Evolutionary conservation across 768 basidiomycete species (phyloP).

Genomic region (Auricularia auricula-judae): DNA sequence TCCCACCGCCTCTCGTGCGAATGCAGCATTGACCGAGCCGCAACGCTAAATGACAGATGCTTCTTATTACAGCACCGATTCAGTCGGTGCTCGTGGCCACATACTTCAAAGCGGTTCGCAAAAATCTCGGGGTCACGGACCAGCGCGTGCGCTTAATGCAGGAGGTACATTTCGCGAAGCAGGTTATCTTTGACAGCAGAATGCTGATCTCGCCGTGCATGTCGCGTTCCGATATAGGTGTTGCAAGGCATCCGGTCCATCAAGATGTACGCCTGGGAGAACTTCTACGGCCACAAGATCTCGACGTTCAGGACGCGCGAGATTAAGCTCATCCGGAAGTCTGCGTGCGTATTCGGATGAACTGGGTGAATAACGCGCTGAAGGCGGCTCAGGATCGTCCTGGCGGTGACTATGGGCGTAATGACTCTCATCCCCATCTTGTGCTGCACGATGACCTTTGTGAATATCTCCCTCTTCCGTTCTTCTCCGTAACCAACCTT

Average conservation of each 20-base stretch:
- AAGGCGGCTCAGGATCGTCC: conserved; percentile 14
- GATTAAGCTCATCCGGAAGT: conserved; percentile 11
- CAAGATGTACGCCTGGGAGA: conserved; percentile 55
- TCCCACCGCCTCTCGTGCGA: no score
- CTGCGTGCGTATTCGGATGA: conserved; percentile 22
- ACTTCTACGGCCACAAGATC: conserved; percentile 35
- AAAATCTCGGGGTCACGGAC: conserved; percentile 56
- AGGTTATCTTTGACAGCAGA: background rate
- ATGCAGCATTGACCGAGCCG: conserved; percentile 1
- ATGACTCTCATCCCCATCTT: conserved; percentile 42
- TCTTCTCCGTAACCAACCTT: background rate
- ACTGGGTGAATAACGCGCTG: conserved; percentile 12
- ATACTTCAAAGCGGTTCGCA: conserved; percentile 42
- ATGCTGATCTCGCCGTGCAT: no score
- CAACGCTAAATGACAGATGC: conserved; percentile 13
- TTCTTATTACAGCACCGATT: conserved; percentile 47
- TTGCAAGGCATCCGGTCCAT: conserved; percentile 57
- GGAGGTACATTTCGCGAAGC: conserved; percentile 27
- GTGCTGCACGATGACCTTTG: conserved; percentile 40
- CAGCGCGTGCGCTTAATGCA: conserved; percentile 50
- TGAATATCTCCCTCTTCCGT: conserved; percentile 16
- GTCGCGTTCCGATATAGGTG: conserved; percentile 23
- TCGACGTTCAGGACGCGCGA: conserved; percentile 22
- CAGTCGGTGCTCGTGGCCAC: conserved; percentile 42
- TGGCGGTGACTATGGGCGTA: conserved; percentile 28